These are phyloP conservation scores for Chytriomyces sp. DNA, from an alignment of 192 early-diverging fungal species.

Conservation along the genomic window DNA sequence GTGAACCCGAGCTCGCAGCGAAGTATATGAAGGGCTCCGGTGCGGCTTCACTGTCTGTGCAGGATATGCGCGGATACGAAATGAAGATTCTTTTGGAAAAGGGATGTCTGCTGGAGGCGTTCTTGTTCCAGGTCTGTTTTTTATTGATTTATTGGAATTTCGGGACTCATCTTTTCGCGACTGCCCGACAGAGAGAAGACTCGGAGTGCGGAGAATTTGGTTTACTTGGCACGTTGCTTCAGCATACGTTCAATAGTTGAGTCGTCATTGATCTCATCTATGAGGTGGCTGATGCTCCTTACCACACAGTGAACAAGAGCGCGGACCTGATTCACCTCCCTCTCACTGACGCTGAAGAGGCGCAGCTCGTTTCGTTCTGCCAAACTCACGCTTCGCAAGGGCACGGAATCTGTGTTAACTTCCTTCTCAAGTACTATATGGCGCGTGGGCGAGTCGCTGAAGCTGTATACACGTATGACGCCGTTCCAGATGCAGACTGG, in stretches of 20 bases:
- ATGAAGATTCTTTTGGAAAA: slow-evolving; percentile 1
- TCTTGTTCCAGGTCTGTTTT: slow-evolving; percentile 2
- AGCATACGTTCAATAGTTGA: neutral
- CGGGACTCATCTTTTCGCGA: neutral
- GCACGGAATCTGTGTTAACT: no score
- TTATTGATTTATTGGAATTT: neutral
- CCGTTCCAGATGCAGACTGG: no score
- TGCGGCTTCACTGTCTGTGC: neutral
- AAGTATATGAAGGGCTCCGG: neutral
- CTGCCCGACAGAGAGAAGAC: neutral
- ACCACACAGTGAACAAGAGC: neutral
- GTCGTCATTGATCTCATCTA: neutral
- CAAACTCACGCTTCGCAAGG: neutral
- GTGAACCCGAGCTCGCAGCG: neutral
- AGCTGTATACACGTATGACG: no score
- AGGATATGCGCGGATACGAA: neutral
- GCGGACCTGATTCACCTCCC: neutral
- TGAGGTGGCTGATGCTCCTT: neutral
- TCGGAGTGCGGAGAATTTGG: neutral
- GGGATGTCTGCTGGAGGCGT: neutral
- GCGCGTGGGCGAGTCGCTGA: neutral
- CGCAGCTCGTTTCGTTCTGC: neutral
- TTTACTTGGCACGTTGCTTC: neutral
- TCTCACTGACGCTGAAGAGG: neutral
- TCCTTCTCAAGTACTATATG: neutral